Conservation (phyloP, 805 yeast genomes). For the Grigorovia transvaalensis region DNA sequence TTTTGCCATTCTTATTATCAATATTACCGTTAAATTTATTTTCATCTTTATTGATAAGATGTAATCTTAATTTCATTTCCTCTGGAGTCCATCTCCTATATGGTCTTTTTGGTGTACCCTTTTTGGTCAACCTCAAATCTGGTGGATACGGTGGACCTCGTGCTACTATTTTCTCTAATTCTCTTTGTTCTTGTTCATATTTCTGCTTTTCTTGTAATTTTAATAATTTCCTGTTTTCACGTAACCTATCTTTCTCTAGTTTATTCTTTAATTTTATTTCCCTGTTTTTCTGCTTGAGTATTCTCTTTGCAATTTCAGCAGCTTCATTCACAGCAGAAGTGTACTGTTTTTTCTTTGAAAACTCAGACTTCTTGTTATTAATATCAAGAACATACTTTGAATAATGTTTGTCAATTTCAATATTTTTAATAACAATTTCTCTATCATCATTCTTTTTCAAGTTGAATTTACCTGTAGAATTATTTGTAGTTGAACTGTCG, state of each 20-base stretch:
- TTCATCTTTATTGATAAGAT: conserved; percentile 7
- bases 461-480: not conserved
- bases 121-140: conserved; percentile 23
- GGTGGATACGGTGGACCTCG: conserved; percentile 28
- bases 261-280: conserved; percentile 9
- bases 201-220: conserved; percentile 17
- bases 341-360: conserved; percentile 1
- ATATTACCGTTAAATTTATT: conserved; percentile 12
- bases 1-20: not conserved
- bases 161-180: conserved; percentile 23
- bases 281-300: conserved; percentile 14
- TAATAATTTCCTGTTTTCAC: conserved; percentile 15
- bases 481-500: not conserved
- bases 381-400: not conserved
- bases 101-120: conserved; percentile 27
- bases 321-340: conserved; percentile 16
- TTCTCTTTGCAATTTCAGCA: conserved; percentile 22
- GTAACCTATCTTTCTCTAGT: conserved; percentile 7
- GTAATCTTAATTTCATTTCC: conserved; percentile 21
- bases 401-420: conserved; percentile 4
- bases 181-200: conserved; percentile 18
- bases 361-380: not conserved
- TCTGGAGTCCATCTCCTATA: conserved; percentile 27
- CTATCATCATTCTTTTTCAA: conserved; percentile 2
- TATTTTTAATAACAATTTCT: conserved; percentile 8